These are phyloP conservation scores for Aquilaria agallochum DNA, from an alignment of 441 rosid species.

Conservation along the genomic window DNA sequence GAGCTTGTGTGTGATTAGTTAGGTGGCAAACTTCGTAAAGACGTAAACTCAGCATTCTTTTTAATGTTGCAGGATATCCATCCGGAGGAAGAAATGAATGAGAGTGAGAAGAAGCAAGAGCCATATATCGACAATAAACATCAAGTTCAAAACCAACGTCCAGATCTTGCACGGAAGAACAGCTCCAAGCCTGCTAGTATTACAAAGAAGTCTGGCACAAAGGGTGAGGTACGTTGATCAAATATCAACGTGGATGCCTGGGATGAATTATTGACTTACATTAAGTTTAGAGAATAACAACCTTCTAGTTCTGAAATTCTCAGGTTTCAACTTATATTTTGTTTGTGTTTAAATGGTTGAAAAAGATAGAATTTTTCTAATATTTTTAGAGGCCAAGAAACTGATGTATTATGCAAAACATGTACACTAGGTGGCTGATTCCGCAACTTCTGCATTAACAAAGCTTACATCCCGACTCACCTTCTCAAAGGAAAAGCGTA, in stretches of 20 bases:
- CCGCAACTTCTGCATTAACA: constrained; percentile 60
- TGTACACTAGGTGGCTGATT: constrained; percentile 42
- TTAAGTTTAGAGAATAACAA: too few species aligned
- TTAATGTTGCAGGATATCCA: constrained; percentile 28
- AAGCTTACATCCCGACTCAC: constrained; percentile 73
- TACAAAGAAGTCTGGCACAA: constrained; percentile 52
- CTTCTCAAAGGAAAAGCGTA: constrained; percentile 82
- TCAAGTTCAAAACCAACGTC: constrained; percentile 34
- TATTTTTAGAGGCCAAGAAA: too few species aligned
- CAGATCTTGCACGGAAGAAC: constrained; percentile 27
- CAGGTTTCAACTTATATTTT: too few species aligned
- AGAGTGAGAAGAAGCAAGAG: constrained; percentile 33
- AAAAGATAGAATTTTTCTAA: too few species aligned
- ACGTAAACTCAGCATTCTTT: neutral
- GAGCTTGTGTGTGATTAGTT: too few species aligned
- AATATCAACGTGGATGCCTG: neutral
- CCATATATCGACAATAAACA: constrained; percentile 24
- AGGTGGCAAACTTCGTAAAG: too few species aligned
- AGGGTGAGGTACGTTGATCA: constrained; percentile 60
- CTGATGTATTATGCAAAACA: neutral
- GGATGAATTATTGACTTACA: neutral
- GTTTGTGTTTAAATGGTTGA: too few species aligned
- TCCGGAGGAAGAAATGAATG: constrained; percentile 30
- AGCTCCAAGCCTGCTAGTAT: constrained; percentile 24
- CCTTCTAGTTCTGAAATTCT: too few species aligned